A percentile compares a stretch with the other conserved stretches of the same genome.
Evolutionary conservation across 2,329 filamentous ascomycete genomes (phyloP).

Genomic region (Alternaria sp.): DNA sequence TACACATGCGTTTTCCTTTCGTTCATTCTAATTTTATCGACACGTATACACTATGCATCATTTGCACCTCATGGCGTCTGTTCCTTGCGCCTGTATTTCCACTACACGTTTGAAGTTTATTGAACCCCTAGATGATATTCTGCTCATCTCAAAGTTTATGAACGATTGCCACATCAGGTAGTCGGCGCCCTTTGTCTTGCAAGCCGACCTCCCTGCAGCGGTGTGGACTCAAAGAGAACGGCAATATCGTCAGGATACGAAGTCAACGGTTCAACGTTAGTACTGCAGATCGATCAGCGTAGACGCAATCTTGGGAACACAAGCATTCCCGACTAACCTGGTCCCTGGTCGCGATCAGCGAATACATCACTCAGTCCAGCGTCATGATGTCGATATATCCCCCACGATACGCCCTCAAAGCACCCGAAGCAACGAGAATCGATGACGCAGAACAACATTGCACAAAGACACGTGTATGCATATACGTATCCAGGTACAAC

Average conservation of each 20-base stretch:
- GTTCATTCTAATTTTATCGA: neutral
- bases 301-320: too few relatives aligned
- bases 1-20: neutral
- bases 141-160: neutral
- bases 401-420: neutral
- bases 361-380: neutral
- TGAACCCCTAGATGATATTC: neutral
- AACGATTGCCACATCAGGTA: neutral
- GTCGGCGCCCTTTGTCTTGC: too few relatives aligned
- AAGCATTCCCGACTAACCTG: neutral
- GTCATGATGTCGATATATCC: neutral
- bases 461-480: slow-evolving; percentile 12
- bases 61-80: neutral
- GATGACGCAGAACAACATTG: slow-evolving; percentile 9
- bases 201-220: neutral
- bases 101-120: neutral
- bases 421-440: neutral
- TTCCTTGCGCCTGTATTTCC: neutral
- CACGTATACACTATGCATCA: neutral
- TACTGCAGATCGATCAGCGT: neutral
- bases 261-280: neutral
- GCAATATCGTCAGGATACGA: neutral
- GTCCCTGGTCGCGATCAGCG: neutral
- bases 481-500: neutral
- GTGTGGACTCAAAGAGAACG: neutral